phyloP scores from a whole-genome alignment of 1,284 basidiomycete species.

The Xerocomus nothofagi region DNA sequence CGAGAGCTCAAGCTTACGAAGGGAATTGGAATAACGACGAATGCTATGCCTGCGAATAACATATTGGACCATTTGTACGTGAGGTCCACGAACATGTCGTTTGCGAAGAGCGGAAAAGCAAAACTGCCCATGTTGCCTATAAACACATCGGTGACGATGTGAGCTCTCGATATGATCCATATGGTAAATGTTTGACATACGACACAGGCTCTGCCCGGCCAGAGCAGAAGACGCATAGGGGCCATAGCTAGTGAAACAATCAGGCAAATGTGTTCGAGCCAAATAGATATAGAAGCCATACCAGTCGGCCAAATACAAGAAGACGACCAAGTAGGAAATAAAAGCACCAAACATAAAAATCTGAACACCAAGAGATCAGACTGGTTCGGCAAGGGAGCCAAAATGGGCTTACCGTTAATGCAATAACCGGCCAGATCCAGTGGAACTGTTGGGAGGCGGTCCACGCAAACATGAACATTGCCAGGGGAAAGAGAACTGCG shows the following conservation, averaged over 20 bases:
- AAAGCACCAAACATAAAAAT: constrained; percentile 58
- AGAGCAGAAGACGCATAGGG: constrained; percentile 74
- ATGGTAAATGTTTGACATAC: constrained; percentile 38
- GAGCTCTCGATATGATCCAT: neutral
- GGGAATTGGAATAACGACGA: constrained; percentile 63
- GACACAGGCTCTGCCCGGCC: constrained; percentile 70
- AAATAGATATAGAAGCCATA: constrained; percentile 29
- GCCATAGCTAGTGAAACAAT: constrained; percentile 49
- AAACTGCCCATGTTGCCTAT: constrained; percentile 59
- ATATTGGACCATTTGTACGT: constrained; percentile 71
- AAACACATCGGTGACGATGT: neutral
- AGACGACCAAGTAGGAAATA: constrained; percentile 63
- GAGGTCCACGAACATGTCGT: constrained; percentile 57
- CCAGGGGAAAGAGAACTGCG: constrained; percentile 49
- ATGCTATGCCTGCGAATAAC: constrained; percentile 61
- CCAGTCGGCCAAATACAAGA: constrained; percentile 73
- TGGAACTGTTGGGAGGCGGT: constrained; percentile 19
- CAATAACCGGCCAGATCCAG: constrained; percentile 48
- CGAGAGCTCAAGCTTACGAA: constrained; percentile 44
- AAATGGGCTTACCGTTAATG: constrained; percentile 36
- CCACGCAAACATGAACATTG: constrained; percentile 55
- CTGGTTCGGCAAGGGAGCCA: neutral
- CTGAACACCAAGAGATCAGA: constrained; percentile 26
- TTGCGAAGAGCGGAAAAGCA: constrained; percentile 63
- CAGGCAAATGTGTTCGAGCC: neutral